Conservation (phyloP, 805 yeast genomes). For the Pichia pseudocactophila region DNA sequence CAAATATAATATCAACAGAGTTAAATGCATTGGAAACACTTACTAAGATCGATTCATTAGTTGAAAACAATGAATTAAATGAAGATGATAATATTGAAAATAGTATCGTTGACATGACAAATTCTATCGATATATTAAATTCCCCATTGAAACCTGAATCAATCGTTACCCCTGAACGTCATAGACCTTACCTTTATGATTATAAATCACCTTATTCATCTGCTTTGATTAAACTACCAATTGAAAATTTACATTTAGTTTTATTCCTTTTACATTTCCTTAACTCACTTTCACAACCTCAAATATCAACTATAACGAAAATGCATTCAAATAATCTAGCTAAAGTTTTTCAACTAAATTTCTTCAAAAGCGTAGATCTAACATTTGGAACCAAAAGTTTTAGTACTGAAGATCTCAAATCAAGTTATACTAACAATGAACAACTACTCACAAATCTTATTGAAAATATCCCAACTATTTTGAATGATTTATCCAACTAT, state of each 20-base stretch:
- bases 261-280: slow-evolving; percentile 24
- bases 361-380: slow-evolving; percentile 28
- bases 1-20: no score
- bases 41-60: no score
- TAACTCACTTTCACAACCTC: slow-evolving; percentile 17
- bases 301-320: slow-evolving; percentile 24
- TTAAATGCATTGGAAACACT: no score
- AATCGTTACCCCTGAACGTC: neutral
- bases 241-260: slow-evolving; percentile 26
- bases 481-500: slow-evolving; percentile 3
- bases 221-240: slow-evolving; percentile 17
- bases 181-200: neutral
- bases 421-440: slow-evolving; percentile 6
- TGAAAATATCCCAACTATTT: neutral
- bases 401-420: slow-evolving; percentile 10
- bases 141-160: neutral
- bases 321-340: slow-evolving; percentile 31
- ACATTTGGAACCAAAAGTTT: slow-evolving; percentile 11
- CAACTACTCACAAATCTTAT: slow-evolving; percentile 5
- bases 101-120: slow-evolving; percentile 3
- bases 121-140: neutral
- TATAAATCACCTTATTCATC: slow-evolving; percentile 5
- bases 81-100: slow-evolving; percentile 2
- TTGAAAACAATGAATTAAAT: no score
- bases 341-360: slow-evolving; percentile 31